phyloP scores from a whole-genome alignment of 371 early-diverging fungal species.

The Mucor indicus region DNA sequence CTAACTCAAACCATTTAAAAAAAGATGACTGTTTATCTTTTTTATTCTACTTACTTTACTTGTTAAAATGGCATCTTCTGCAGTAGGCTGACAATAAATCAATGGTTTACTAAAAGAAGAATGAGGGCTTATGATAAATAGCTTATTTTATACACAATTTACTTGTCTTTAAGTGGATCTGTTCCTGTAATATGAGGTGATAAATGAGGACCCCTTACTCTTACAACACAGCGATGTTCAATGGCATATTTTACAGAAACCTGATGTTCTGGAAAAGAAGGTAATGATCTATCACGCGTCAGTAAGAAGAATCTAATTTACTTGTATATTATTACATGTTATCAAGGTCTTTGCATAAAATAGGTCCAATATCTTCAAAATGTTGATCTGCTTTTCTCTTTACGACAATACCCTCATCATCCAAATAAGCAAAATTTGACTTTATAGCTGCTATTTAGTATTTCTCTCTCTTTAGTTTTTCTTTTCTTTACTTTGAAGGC shows the following conservation, averaged over 20 bases:
- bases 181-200: constrained; percentile 52
- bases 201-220: constrained; percentile 47
- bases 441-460: background rate
- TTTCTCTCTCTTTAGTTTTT: background rate
- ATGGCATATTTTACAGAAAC: constrained; percentile 43
- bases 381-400: constrained; percentile 49
- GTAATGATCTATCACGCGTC: constrained; percentile 33
- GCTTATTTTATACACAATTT: background rate
- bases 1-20: constrained; percentile 4
- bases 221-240: constrained; percentile 47
- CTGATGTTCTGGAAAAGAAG: constrained; percentile 42
- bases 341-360: constrained; percentile 43
- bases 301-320: too few relatives aligned
- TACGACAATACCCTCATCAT: constrained; percentile 37
- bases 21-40: background rate
- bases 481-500: constrained; percentile 46
- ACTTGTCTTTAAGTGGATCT: constrained; percentile 55
- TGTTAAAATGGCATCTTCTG: constrained; percentile 32
- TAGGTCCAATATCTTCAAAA: constrained; percentile 46
- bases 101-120: constrained; percentile 27
- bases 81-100: constrained; percentile 36
- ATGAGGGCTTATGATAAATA: too few relatives aligned
- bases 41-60: constrained; percentile 27
- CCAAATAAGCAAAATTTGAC: constrained; percentile 53
- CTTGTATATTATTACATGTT: constrained; percentile 23